Evolutionary conservation across 371 early-diverging fungal species (phyloP).

Genomic region (Paraphysoderma sedebokerense): DNA sequence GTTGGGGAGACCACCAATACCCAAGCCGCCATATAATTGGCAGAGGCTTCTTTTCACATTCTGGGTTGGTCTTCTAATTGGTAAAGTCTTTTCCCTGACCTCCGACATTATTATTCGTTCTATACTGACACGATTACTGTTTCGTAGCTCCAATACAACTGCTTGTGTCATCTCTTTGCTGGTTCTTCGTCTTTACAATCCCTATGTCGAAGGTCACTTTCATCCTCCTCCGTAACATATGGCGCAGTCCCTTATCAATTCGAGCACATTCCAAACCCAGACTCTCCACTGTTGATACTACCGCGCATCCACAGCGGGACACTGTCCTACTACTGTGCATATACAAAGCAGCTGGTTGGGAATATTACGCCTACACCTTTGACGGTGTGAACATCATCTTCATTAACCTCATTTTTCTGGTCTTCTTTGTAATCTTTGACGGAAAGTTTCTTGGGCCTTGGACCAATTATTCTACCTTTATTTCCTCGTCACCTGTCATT

Average conservation of each 20-base stretch:
- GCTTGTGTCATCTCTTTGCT: slow-evolving; percentile 52
- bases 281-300: neutral
- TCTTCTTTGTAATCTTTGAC: slow-evolving; percentile 61
- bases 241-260: slow-evolving; percentile 17
- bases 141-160: slow-evolving; percentile 53
- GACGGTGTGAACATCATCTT: slow-evolving; percentile 93
- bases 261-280: no score
- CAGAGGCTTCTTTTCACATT: no score
- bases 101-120: slow-evolving; percentile 15
- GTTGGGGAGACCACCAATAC: no score
- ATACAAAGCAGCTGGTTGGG: slow-evolving; percentile 54
- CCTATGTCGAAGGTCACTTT: slow-evolving; percentile 86
- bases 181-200: slow-evolving; percentile 69
- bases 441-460: slow-evolving; percentile 44
- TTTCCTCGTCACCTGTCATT: slow-evolving; percentile 45
- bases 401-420: slow-evolving; percentile 74
- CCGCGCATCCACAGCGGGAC: neutral
- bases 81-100: no score
- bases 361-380: slow-evolving; percentile 82
- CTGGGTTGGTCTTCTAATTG: no score
- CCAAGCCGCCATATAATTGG: no score
- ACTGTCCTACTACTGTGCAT: slow-evolving; percentile 44
- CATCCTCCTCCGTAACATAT: slow-evolving; percentile 27
- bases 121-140: slow-evolving; percentile 15
- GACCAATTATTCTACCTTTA: slow-evolving; percentile 21